Evolutionary conservation across 2,329 filamentous ascomycete genomes (phyloP).

Genomic region (Aspergillus candidus): DNA sequence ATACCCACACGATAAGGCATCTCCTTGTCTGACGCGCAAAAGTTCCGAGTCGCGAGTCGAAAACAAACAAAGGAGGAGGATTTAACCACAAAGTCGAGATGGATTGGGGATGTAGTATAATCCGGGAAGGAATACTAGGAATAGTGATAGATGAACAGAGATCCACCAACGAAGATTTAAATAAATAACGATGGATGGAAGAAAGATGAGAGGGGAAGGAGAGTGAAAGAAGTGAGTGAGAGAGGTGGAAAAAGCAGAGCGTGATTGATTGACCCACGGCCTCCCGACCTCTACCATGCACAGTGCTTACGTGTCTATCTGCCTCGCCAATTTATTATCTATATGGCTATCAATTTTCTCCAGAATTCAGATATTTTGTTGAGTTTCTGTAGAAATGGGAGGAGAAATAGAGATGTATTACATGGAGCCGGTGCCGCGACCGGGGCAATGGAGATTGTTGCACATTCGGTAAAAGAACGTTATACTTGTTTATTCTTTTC

Average conservation of each 20-base stretch:
- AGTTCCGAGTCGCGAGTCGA: not conserved
- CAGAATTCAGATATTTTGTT: not conserved
- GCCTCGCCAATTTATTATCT: no score
- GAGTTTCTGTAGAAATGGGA: no score
- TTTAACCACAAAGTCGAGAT: no score
- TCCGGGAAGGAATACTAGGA: not conserved
- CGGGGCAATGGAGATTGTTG: not conserved
- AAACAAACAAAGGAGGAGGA: slow-evolving; percentile 2
- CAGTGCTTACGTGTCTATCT: slow-evolving; percentile 5
- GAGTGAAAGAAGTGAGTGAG: slow-evolving; percentile 5
- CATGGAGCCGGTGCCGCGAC: no score
- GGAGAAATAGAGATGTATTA: no score
- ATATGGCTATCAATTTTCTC: no score
- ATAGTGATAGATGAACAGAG: not conserved
- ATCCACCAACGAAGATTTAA: no score
- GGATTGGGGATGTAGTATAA: no score
- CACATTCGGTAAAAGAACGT: not conserved
- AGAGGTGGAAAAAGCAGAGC: slow-evolving; percentile 1
- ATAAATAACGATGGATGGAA: not conserved
- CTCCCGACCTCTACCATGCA: not conserved
- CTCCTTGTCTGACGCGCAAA: slow-evolving; percentile 6
- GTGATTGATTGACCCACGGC: not conserved
- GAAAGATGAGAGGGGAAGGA: slow-evolving; percentile 5
- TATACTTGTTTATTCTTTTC: no score
- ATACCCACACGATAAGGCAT: slow-evolving; percentile 14